phyloP scores from a whole-genome alignment of 371 early-diverging fungal genomes.

The Mucor racemosus region DNA sequence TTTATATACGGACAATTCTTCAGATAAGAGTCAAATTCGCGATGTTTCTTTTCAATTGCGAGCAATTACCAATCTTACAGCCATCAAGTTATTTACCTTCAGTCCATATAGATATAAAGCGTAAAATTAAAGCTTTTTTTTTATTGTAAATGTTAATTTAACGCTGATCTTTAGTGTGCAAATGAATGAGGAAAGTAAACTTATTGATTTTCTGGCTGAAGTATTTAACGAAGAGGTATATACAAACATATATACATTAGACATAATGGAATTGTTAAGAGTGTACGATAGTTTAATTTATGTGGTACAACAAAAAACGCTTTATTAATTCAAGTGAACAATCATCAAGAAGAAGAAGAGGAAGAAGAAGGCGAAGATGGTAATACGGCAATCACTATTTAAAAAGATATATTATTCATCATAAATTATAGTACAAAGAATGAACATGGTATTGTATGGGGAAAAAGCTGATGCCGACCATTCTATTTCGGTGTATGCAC shows the following conservation, averaged over 20 bases:
- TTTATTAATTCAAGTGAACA: conserved; percentile 8
- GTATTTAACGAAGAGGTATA: conserved; percentile 16
- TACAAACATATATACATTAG: too few species aligned
- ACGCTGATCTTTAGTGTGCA: neutral
- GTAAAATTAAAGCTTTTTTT: neutral
- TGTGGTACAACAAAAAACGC: conserved; percentile 16
- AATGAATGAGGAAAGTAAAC: neutral
- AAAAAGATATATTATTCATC: neutral
- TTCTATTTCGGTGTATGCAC: conserved; percentile 6
- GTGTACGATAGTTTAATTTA: conserved; percentile 6
- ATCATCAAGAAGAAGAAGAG: neutral
- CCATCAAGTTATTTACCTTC: conserved; percentile 9
- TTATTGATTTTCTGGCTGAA: neutral
- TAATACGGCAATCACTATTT: neutral
- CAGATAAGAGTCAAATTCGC: neutral
- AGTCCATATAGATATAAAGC: conserved; percentile 3
- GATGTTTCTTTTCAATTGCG: neutral
- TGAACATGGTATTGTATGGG: neutral
- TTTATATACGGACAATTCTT: conserved; percentile 3
- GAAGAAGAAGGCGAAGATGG: neutral
- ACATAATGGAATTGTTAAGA: neutral
- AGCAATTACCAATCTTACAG: conserved; percentile 4
- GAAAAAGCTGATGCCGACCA: neutral
- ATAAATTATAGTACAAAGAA: neutral
- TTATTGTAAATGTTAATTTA: neutral